These are phyloP conservation scores for Yamadazyma trypodendri DNA, from an alignment of 1,139 yeast genomes.

Conservation along the genomic window DNA sequence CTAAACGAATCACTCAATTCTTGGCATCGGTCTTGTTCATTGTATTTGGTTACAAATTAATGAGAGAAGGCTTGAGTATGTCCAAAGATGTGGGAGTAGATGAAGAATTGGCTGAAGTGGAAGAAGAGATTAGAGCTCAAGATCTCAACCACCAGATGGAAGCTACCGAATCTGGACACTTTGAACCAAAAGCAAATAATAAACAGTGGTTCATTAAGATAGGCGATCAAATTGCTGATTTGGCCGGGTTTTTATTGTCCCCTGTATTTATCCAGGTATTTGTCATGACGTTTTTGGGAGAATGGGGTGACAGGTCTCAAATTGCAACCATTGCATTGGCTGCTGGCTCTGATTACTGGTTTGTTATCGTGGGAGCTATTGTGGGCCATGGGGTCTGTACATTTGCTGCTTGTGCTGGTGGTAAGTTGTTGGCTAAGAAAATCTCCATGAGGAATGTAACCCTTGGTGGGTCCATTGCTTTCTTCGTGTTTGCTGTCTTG, in stretches of 20 bases:
- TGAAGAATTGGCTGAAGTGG: conserved; percentile 95
- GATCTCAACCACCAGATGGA: conserved; percentile 54
- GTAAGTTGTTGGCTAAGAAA: conserved; percentile 82
- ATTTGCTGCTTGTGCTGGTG: conserved; percentile 89
- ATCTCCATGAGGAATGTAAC: conserved; percentile 92
- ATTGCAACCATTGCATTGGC: conserved; percentile 99
- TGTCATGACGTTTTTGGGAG: conserved; percentile 94
- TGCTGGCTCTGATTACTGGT: conserved; percentile 92
- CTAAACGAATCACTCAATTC: conserved; percentile 76
- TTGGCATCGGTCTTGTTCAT: conserved; percentile 79
- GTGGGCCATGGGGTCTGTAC: conserved; percentile 92
- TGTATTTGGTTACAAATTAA: conserved; percentile 75
- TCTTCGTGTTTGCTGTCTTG: conserved; percentile 75
- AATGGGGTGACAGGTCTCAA: conserved; percentile 99
- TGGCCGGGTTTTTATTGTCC: conserved; percentile 66
- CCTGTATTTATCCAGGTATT: conserved; percentile 95
- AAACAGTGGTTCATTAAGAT: conserved; percentile 26
- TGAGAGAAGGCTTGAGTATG: conserved; percentile 82
- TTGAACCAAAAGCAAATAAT: conserved; percentile 11
- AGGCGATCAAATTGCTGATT: conserved; percentile 42
- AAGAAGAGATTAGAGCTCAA: conserved; percentile 78
- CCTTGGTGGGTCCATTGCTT: conserved; percentile 84
- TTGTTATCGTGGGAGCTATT: conserved; percentile 84
- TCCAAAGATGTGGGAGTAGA: conserved; percentile 82
- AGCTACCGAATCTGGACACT: conserved; percentile 51